Evolutionary conservation across 805 yeast genomes (phyloP).

Genomic region (Saturnispora hagleri): DNA sequence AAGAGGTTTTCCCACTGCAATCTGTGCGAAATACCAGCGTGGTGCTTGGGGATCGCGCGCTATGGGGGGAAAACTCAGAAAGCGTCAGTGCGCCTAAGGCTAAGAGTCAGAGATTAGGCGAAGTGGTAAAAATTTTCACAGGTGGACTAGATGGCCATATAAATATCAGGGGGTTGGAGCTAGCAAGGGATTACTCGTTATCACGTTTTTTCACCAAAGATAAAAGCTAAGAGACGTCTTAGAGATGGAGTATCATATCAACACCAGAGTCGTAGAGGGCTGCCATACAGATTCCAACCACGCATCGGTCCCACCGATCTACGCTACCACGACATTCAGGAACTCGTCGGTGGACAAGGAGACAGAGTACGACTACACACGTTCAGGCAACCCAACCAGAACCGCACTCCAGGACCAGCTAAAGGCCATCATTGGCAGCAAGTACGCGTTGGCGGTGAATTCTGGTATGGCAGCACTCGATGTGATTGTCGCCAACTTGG

Average conservation of each 20-base stretch:
- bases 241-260: conserved; percentile 4
- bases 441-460: conserved; percentile 69
- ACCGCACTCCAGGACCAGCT: conserved; percentile 69
- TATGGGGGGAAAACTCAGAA: neutral
- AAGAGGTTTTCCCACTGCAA: neutral
- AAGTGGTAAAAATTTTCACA: neutral
- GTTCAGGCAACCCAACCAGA: conserved; percentile 93
- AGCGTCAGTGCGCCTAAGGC: neutral
- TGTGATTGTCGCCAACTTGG: conserved; percentile 57
- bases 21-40: neutral
- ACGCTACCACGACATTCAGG: conserved; percentile 92
- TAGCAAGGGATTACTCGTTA: neutral
- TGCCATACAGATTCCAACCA: conserved; percentile 61
- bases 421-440: conserved; percentile 71
- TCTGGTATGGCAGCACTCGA: conserved; percentile 93
- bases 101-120: neutral
- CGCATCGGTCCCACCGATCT: conserved; percentile 80
- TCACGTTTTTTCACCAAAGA: neutral
- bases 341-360: conserved; percentile 54
- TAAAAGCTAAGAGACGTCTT: neutral
- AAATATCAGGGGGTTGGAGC: neutral
- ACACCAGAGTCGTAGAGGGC: conserved; percentile 61
- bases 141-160: neutral
- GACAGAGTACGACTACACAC: conserved; percentile 65
- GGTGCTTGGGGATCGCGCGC: neutral